Conservation (phyloP, 2,329 filamentous ascomycete species). For the Cladosporium sp. region DNA sequence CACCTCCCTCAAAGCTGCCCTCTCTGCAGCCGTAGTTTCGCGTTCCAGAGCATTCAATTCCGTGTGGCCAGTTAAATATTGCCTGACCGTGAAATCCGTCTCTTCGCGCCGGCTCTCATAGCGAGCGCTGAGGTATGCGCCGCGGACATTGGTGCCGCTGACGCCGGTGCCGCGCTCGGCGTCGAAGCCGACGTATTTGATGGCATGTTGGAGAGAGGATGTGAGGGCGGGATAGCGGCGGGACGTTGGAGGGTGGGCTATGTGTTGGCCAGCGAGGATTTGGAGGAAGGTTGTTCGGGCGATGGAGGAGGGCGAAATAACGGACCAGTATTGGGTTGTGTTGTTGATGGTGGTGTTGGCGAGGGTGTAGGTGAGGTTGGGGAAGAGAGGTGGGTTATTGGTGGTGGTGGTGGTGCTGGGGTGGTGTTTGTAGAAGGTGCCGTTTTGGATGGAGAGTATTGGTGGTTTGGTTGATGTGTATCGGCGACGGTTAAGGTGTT, state of each 20-base stretch:
- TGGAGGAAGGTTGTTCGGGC: slow-evolving; percentile 84
- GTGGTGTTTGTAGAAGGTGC: slow-evolving; percentile 79
- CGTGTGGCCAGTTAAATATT: slow-evolving; percentile 81
- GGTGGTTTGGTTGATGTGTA: slow-evolving; percentile 12
- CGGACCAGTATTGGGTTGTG: slow-evolving; percentile 68
- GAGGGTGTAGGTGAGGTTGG: slow-evolving; percentile 68
- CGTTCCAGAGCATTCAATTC: slow-evolving; percentile 72
- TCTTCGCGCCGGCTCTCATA: slow-evolving; percentile 87
- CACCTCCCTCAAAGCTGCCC: slow-evolving; percentile 61
- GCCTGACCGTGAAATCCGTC: slow-evolving; percentile 79
- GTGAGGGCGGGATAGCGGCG: slow-evolving; percentile 78
- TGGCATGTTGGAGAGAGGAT: slow-evolving; percentile 62
- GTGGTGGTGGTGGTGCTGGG: slow-evolving; percentile 49
- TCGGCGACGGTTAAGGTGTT: neutral
- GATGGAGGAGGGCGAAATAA: slow-evolving; percentile 75
- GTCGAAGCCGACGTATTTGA: slow-evolving; percentile 90
- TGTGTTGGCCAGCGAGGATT: slow-evolving; percentile 70
- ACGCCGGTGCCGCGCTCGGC: slow-evolving; percentile 61
- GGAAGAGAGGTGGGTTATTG: slow-evolving; percentile 72
- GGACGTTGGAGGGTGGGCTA: slow-evolving; percentile 73
- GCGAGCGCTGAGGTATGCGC: slow-evolving; percentile 81
- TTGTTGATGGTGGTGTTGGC: neutral
- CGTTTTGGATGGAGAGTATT: slow-evolving; percentile 68
- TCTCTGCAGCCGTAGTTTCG: slow-evolving; percentile 41
- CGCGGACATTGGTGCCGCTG: slow-evolving; percentile 59